Evolutionary conservation across 1,139 yeast genomes (phyloP).

Genomic region (Debaryomycetaceae sp.): DNA sequence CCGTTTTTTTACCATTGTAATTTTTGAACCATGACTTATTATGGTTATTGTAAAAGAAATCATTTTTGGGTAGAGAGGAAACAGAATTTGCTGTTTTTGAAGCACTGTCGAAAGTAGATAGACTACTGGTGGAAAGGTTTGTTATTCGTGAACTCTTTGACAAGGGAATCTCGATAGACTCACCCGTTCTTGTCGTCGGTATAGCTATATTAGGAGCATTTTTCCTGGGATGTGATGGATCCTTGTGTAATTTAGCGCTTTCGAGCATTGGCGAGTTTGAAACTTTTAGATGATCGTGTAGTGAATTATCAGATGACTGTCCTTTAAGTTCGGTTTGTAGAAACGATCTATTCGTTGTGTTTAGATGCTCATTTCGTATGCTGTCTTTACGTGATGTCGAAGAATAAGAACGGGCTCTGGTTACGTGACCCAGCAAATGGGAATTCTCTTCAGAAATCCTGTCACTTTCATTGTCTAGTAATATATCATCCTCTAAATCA

Average conservation of each 20-base stretch:
- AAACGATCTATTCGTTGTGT: not conserved
- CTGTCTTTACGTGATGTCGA: not conserved
- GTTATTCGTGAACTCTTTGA: constrained; percentile 2
- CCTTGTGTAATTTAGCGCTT: not conserved
- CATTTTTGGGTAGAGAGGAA: constrained; percentile 4
- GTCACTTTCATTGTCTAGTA: constrained; percentile 8
- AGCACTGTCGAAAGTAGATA: not conserved
- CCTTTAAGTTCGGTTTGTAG: not conserved
- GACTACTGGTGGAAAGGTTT: constrained; percentile 2
- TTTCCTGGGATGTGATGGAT: constrained; percentile 32
- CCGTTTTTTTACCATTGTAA: constrained; percentile 19
- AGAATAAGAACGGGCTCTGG: not conserved
- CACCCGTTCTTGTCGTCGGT: constrained; percentile 79
- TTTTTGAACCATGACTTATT: constrained; percentile 24
- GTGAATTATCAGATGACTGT: not conserved
- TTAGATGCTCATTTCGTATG: not conserved
- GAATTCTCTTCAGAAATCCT: constrained; percentile 15
- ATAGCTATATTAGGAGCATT: constrained; percentile 80
- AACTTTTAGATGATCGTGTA: not conserved
- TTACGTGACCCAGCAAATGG: not conserved
- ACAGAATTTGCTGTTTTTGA: not conserved
- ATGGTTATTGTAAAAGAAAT: not conserved
- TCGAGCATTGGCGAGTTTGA: constrained; percentile 3
- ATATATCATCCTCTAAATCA: constrained; percentile 13
- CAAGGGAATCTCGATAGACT: constrained; percentile 66